Conservation (phyloP, 768 basidiomycete species). For the Leccinum boreale region DNA sequence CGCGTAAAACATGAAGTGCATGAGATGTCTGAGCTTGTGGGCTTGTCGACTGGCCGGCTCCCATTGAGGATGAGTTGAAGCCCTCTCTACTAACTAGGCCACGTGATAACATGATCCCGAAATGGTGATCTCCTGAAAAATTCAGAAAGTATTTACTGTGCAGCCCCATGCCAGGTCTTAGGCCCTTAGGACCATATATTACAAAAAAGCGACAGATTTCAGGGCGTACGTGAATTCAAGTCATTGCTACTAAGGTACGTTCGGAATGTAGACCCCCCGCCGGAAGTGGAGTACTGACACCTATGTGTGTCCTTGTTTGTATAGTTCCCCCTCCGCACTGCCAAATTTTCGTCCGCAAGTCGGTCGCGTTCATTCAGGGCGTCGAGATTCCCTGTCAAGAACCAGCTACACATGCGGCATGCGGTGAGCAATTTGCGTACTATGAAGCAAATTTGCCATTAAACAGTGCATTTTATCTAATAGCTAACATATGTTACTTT, state of each 20-base stretch:
- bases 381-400: constrained; percentile 28
- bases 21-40: constrained; percentile 35
- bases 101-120: constrained; percentile 1
- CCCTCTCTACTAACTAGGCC: not conserved
- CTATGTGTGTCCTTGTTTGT: constrained; percentile 27
- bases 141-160: not conserved
- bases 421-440: constrained; percentile 40
- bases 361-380: constrained; percentile 28
- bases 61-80: constrained; percentile 46
- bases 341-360: constrained; percentile 27
- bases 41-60: constrained; percentile 68
- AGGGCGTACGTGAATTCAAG: no score
- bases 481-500: constrained; percentile 77
- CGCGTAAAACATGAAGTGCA: constrained; percentile 84
- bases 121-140: constrained; percentile 1
- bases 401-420: constrained; percentile 45
- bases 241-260: no score
- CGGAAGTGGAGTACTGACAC: no score
- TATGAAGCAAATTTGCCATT: not conserved
- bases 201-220: no score
- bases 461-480: constrained; percentile 6
- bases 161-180: not conserved
- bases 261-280: no score
- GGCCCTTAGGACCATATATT: no score
- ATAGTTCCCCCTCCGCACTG: not conserved